These are phyloP conservation scores for Salvia sclarea DNA, from an alignment of 305 asterid species.

Conservation along the genomic window DNA sequence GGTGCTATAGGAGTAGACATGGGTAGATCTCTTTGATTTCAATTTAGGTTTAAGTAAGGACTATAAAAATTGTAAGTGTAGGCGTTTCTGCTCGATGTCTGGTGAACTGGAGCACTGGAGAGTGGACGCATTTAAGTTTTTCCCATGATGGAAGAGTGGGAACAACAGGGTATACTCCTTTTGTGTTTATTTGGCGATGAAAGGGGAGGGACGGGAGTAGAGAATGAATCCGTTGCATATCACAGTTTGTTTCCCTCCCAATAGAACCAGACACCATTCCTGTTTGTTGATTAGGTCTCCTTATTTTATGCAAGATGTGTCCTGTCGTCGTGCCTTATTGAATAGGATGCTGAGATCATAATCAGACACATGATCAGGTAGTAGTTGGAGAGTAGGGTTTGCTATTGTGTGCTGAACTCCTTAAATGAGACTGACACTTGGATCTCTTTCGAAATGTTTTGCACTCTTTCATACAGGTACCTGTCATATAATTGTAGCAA, in stretches of 20 bases:
- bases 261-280: no score
- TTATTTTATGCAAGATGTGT: no score
- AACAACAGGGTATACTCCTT: background rate
- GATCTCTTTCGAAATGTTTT: no score
- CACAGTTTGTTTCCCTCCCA: background rate
- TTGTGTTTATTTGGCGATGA: background rate
- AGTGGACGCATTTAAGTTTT: background rate
- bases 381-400: background rate
- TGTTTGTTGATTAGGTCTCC: no score
- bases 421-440: no score
- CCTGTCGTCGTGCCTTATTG: no score
- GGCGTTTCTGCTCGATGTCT: background rate
- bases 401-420: background rate
- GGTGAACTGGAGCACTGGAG: background rate
- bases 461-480: no score
- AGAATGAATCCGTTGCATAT: background rate
- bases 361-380: no score
- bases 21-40: conserved; percentile 1
- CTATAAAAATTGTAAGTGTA: background rate
- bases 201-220: background rate
- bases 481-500: no score
- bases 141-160: background rate
- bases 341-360: no score
- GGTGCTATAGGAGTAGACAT: background rate
- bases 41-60: background rate